These are phyloP conservation scores for Penicillium malachiteum DNA, from an alignment of 495 filamentous ascomycete genomes.

Conservation along the genomic window DNA sequence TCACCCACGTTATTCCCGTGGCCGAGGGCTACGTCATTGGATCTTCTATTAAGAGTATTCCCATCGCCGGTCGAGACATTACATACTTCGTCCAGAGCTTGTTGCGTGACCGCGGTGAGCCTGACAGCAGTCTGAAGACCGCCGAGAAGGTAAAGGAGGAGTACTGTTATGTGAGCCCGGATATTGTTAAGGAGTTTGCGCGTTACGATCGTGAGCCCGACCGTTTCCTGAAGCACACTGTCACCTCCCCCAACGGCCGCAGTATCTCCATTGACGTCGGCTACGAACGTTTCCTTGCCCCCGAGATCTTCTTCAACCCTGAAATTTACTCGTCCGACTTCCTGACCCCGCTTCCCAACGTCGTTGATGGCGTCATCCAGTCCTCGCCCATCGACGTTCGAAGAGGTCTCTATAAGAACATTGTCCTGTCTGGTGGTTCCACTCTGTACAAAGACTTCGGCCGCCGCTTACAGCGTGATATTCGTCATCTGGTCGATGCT, in stretches of 20 bases:
- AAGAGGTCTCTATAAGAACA: conserved; percentile 98
- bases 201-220: conserved; percentile 90
- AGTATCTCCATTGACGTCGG: conserved; percentile 86
- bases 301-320: conserved; percentile 99
- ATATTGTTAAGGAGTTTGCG: conserved; percentile 96
- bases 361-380: conserved; percentile 96
- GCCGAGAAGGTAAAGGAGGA: conserved; percentile 97
- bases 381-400: conserved; percentile 96
- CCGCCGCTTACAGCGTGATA: conserved; percentile 90
- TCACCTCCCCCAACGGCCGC: conserved; percentile 82
- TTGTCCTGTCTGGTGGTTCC: conserved; percentile 93
- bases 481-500: conserved; percentile 89
- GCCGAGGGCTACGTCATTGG: conserved; percentile 99
- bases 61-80: conserved; percentile 94
- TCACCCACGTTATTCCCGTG: conserved; percentile 98
- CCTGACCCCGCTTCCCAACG: conserved; percentile 86
- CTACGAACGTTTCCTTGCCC: conserved; percentile 96
- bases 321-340: conserved; percentile 99
- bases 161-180: conserved; percentile 95
- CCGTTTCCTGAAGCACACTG: conserved; percentile 83
- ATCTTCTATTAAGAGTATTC: conserved; percentile 97
- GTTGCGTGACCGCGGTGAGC: conserved; percentile 92
- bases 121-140: conserved; percentile 94
- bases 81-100: conserved; percentile 97
- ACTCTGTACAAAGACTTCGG: conserved; percentile 98